Base-by-base conservation (phyloP, 2,329 filamentous ascomycete species). In the Orbilia javanica region DNA sequence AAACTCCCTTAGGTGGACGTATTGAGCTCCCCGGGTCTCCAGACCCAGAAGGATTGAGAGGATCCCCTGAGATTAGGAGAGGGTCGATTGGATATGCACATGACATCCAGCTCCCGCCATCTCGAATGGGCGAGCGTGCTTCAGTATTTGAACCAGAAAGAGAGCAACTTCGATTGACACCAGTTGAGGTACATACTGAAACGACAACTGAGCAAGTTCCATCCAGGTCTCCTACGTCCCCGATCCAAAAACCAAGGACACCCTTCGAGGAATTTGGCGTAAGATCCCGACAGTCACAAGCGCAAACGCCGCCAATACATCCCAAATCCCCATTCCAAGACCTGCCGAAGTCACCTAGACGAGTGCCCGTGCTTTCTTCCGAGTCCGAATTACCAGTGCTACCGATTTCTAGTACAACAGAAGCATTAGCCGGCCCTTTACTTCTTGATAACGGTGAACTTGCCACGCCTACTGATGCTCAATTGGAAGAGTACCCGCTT, bases 21-120 rank as follows among this genome's bases (percentile, higher is more conserved):
- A 57, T 78, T 48, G 74, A 71, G 15, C 74, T 78, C 22, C 74
- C 74, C 11, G 67, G 74, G 4, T 78, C 74, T 4, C 74, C 74
- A 20, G 74, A 72, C 11, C 67, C 74, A 0, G 74, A 78, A 48
- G 52, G 34, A 15, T 64, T 78, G 67, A 78, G 62, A 72, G 62
- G 15, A 10, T 78, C 74, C 10, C 74, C 74, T 13, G 74, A 78
- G 11, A 52, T 78, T 29, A 34, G 74, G 42, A 65, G 74, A 57
- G 53, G 60, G n/a, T 18, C 42, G 13, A 60, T 50, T 31, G 67
- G 62, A 20, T 62, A 70, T 29, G 60, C 74, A 25, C 60, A 67
- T 31, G 74, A 78, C 34, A 78, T 78, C 50, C 74, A 78, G 44
- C 67, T 78, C 15, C 74, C 74, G 18, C 74, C 74, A 22, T 78